Base-by-base conservation (phyloP, 1,284 basidiomycete species). In the Cryptococcus sp. region DNA sequence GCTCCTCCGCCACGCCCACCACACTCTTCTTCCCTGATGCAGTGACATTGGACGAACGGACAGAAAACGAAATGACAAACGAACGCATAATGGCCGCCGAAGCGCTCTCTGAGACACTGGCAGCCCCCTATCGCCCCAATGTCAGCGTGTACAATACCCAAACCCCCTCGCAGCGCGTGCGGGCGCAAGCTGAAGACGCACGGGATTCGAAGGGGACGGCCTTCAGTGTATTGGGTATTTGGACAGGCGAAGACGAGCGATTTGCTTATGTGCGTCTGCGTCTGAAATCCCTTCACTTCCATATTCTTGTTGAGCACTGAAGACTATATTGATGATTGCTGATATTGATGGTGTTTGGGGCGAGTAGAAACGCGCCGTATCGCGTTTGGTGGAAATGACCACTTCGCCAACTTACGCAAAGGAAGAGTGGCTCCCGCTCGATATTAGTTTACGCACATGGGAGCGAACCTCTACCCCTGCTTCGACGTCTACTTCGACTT, bases 201-300 rank as follows among this genome's bases (percentile, higher is more conserved):
- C 59, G 63, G 61, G n/a, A 45, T n/a, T n/a, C 42, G 15, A 72
- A 77, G 23, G 73, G 68, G 83, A 69, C 80, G 82, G 73, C 80
- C 74, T 77, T 76, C 56, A 63, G 67, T 16, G 69, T 73, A 55
- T 67, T 87, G 39, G 83, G 85, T 0, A 86, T 88, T 59, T 88
- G 88, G 73, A 86, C 85, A 0, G 85, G 85, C 10, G 83, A 86
- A 68, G 86, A 87, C 69, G 86, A 88, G 73, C 82, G 84, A 47
- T 87, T 87, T 67, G 85, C 85, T 1, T 87, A 85, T 79, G 85
- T 86, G 71, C 67, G 75, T 71, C n/a, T 22, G 6, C 16, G 17
- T n/a, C n/a, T n/a, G n/a, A n/a, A n/a, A n/a, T n/a, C n/a, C n/a
- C n/a, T 17, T 16, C 17, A 11, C 23, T 47, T 5, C 23, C 16